Evolutionary conservation across 768 basidiomycete genomes (phyloP).

Genomic region (Russula ochroleuca): DNA sequence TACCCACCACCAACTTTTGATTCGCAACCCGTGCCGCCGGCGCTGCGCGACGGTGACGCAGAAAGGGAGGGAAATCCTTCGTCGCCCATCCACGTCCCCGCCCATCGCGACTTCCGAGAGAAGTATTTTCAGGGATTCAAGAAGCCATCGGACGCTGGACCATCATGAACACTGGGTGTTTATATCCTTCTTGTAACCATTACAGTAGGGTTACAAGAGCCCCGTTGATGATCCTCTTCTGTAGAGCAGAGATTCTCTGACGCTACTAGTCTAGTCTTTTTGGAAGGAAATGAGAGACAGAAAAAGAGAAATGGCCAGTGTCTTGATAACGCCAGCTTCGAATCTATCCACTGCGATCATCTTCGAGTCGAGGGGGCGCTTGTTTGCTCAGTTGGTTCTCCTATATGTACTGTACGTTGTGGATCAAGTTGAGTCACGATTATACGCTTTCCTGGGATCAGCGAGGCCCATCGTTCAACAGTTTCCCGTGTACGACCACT

Average conservation of each 20-base stretch:
- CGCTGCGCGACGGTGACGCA: not conserved
- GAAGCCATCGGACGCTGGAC: slow-evolving; percentile 31
- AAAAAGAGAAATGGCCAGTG: not conserved
- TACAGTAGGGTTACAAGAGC: not conserved
- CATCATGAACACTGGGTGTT: not conserved
- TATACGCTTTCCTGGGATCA: too few relatives aligned
- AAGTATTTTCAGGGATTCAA: slow-evolving; percentile 86
- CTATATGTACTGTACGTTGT: too few relatives aligned
- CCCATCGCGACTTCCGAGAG: slow-evolving; percentile 83
- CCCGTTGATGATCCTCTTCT: not conserved
- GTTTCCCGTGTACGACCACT: too few relatives aligned
- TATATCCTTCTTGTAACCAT: not conserved
- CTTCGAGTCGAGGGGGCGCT: too few relatives aligned
- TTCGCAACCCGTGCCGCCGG: slow-evolving; percentile 11
- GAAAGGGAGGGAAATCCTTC: not conserved
- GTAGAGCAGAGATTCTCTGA: not conserved
- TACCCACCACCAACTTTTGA: slow-evolving; percentile 57
- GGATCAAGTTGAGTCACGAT: too few relatives aligned
- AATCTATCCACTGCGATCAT: too few relatives aligned
- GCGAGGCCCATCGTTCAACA: too few relatives aligned
- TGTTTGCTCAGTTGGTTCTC: too few relatives aligned
- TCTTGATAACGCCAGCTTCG: too few relatives aligned
- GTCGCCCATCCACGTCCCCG: slow-evolving; percentile 52
- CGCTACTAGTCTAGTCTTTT: not conserved
- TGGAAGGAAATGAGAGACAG: not conserved